phyloP scores from a whole-genome alignment of 305 asterid species.

The Solanum hybrid region DNA sequence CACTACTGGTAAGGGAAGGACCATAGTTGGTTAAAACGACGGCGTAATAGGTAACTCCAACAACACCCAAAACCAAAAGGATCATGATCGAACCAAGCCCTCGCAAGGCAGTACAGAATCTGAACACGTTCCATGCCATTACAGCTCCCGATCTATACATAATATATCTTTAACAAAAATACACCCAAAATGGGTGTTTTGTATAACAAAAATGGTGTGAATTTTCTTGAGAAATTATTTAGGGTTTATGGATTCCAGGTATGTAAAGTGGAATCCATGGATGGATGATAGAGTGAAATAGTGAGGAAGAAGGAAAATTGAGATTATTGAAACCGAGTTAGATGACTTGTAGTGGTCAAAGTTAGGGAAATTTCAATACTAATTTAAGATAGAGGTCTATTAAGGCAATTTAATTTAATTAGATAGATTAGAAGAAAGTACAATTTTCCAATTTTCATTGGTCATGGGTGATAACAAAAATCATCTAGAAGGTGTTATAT shows the following conservation, averaged over 20 bases:
- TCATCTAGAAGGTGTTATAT: neutral
- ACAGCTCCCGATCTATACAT: slow-evolving; percentile 96
- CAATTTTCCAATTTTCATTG: neutral
- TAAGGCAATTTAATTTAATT: neutral
- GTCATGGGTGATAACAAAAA: neutral
- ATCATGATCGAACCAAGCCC: slow-evolving; percentile 99
- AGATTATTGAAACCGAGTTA: neutral
- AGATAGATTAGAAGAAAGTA: neutral
- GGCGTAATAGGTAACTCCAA: slow-evolving; percentile 87
- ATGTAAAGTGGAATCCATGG: slow-evolving; percentile 22
- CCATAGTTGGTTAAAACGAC: slow-evolving; percentile 75
- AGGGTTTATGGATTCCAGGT: slow-evolving; percentile 35
- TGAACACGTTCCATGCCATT: slow-evolving; percentile 99
- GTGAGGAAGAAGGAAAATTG: neutral
- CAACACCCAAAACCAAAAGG: slow-evolving; percentile 79
- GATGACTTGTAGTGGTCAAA: neutral
- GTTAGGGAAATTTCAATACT: neutral
- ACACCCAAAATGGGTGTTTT: neutral
- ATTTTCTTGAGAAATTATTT: neutral
- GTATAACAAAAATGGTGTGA: neutral
- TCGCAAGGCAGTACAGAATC: slow-evolving; percentile 81
- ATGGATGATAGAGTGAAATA: neutral
- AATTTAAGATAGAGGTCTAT: neutral
- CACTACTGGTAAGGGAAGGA: slow-evolving; percentile 64
- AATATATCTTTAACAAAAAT: slow-evolving; percentile 2